phyloP scores from a whole-genome alignment of 495 filamentous ascomycete genomes.

The Penicillium cataractarum region DNA sequence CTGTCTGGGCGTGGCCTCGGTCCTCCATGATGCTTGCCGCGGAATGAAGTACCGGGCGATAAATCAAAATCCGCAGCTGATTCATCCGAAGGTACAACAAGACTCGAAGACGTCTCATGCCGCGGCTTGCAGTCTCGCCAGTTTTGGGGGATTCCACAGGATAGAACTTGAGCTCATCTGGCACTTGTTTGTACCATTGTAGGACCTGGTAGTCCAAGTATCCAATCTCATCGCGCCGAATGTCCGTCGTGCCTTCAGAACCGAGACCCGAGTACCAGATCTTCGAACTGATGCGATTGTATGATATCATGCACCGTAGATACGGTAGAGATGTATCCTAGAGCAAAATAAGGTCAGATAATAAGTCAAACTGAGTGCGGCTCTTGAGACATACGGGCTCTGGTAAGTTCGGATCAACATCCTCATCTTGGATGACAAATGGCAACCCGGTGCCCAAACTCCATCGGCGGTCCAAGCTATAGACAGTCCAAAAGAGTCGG shows the following conservation, averaged over 20 bases:
- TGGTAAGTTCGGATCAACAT: constrained; percentile 77
- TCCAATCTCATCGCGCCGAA: constrained; percentile 67
- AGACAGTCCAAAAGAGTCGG: constrained; percentile 79
- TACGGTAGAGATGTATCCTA: constrained; percentile 71
- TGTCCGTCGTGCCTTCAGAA: constrained; percentile 54
- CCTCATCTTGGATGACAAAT: constrained; percentile 79
- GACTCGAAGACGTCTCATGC: constrained; percentile 54
- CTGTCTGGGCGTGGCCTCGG: constrained; percentile 66
- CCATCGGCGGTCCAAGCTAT: constrained; percentile 80
- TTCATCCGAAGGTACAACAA: constrained; percentile 72
- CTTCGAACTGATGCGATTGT: constrained; percentile 74
- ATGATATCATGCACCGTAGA: constrained; percentile 75
- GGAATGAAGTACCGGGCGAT: constrained; percentile 79
- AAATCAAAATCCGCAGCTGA: constrained; percentile 81
- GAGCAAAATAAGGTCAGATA: background rate
- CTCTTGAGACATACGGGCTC: constrained; percentile 65
- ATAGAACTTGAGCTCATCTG: constrained; percentile 64
- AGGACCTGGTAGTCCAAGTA: constrained; percentile 77
- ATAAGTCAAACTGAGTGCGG: background rate
- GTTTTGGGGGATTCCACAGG: constrained; percentile 49
- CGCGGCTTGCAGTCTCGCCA: constrained; percentile 47
- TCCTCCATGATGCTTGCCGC: constrained; percentile 75
- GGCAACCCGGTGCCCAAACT: constrained; percentile 80
- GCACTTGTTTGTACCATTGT: constrained; percentile 72
- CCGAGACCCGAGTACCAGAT: constrained; percentile 69